phyloP scores from a whole-genome alignment of 1,284 basidiomycete genomes.

The Cyathus pygmaeus region DNA sequence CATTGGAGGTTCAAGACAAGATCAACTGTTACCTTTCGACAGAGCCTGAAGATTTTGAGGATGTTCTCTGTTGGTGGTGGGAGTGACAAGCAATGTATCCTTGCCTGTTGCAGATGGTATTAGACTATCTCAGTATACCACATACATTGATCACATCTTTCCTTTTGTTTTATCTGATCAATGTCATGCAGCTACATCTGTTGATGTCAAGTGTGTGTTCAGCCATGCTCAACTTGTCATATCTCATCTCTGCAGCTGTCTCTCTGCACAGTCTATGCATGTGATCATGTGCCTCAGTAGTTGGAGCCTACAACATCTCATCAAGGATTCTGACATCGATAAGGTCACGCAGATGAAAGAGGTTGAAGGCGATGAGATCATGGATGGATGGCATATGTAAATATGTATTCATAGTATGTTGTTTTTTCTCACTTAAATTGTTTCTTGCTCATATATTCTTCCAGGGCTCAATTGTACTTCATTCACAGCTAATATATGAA shows the following conservation, averaged over 20 bases:
- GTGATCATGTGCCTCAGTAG: constrained; percentile 39
- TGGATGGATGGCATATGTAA: no score
- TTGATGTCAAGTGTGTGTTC: constrained; percentile 41
- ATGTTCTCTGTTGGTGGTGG: constrained; percentile 25
- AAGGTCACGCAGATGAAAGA: neutral
- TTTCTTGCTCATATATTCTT: no score
- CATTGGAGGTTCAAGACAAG: neutral
- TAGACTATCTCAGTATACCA: constrained; percentile 19
- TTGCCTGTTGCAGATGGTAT: constrained; percentile 19
- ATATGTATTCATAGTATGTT: no score
- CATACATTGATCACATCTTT: constrained; percentile 5
- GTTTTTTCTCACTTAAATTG: no score
- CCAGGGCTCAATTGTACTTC: no score
- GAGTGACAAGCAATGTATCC: constrained; percentile 12
- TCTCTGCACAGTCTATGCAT: constrained; percentile 32
- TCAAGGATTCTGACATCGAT: neutral
- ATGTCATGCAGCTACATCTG: constrained; percentile 25
- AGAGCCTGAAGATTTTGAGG: constrained; percentile 7
- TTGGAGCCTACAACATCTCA: constrained; percentile 27
- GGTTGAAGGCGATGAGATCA: neutral
- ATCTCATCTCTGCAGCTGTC: constrained; percentile 31
- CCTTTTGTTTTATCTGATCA: neutral
- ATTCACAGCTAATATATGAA: no score
- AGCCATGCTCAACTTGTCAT: constrained; percentile 36
- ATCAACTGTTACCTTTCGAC: neutral